Percentiles rank a stretch among this genome's conserved stretches.
These are phyloP conservation scores for Dactylorhiza incarnata DNA, from an alignment of 106 monocot genomes.

Conservation along the genomic window DNA sequence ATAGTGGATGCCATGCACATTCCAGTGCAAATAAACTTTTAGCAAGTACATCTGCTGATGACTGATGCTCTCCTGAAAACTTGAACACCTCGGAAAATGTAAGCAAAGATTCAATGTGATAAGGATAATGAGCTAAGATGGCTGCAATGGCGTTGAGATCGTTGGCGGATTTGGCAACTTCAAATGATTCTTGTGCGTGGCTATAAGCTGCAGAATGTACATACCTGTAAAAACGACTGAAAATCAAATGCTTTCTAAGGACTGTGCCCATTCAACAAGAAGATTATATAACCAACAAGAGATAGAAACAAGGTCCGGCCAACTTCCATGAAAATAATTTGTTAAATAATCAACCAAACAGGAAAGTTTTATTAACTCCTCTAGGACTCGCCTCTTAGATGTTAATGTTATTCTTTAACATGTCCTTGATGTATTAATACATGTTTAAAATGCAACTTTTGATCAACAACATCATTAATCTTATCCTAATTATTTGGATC, in stretches of 20 bases:
- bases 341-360: not conserved
- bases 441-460: not conserved
- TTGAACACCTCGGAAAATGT: slow-evolving; percentile 93
- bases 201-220: slow-evolving; percentile 47
- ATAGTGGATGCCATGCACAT: slow-evolving; percentile 91
- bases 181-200: slow-evolving; percentile 76
- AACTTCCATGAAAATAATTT: not conserved
- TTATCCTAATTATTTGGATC: not conserved
- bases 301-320: not conserved
- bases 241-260: not conserved
- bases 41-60: slow-evolving; percentile 71
- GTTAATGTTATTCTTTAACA: not conserved
- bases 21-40: slow-evolving; percentile 90
- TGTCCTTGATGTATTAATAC: not conserved
- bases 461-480: not conserved
- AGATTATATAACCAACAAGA: not conserved
- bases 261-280: not conserved
- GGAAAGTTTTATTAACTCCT: not conserved
- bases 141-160: slow-evolving; percentile 82
- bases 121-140: slow-evolving; percentile 63
- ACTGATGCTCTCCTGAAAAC: slow-evolving; percentile 93
- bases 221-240: slow-evolving; percentile 34
- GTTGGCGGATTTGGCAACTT: slow-evolving; percentile 72
- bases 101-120: slow-evolving; percentile 81
- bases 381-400: not conserved